A percentile compares a stretch with the other conserved stretches of the same genome.
Conservation (phyloP, 2,329 filamentous ascomycete species). For the Arthrobotrys sinensis region DNA sequence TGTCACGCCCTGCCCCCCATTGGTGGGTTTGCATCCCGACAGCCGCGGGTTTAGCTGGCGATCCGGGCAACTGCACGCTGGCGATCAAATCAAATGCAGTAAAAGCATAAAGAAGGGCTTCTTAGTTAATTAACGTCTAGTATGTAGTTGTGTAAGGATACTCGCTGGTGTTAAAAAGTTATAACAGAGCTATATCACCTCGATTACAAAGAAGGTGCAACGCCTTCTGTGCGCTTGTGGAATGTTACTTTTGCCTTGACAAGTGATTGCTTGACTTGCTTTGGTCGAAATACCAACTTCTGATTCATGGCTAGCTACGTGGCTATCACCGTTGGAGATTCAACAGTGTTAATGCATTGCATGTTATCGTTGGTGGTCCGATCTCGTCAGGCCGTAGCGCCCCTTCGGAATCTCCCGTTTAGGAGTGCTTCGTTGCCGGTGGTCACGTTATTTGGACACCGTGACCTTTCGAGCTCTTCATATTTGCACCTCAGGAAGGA, state of each 20-base stretch:
- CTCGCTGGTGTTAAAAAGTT: not conserved
- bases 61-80: slow-evolving; percentile 16
- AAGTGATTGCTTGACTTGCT: not conserved
- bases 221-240: not conserved
- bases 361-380: slow-evolving; percentile 5
- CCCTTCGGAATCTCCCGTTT: slow-evolving; percentile 20
- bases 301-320: slow-evolving; percentile 15
- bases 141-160: not conserved
- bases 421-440: not conserved
- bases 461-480: slow-evolving; percentile 13
- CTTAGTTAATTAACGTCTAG: not conserved
- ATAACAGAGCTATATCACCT: slow-evolving; percentile 15
- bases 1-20: slow-evolving; percentile 7
- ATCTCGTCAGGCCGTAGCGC: slow-evolving; percentile 27
- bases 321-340: slow-evolving; percentile 20
- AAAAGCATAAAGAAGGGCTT: slow-evolving; percentile 3
- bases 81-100: slow-evolving; percentile 27
- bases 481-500: slow-evolving; percentile 13
- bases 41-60: slow-evolving; percentile 27
- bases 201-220: not conserved
- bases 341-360: slow-evolving; percentile 12
- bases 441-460: slow-evolving; percentile 10
- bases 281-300: not conserved
- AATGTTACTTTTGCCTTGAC: not conserved
- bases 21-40: slow-evolving; percentile 50